Conservation (phyloP, 2,329 filamentous ascomycete genomes). For the Truncatella angustata region DNA sequence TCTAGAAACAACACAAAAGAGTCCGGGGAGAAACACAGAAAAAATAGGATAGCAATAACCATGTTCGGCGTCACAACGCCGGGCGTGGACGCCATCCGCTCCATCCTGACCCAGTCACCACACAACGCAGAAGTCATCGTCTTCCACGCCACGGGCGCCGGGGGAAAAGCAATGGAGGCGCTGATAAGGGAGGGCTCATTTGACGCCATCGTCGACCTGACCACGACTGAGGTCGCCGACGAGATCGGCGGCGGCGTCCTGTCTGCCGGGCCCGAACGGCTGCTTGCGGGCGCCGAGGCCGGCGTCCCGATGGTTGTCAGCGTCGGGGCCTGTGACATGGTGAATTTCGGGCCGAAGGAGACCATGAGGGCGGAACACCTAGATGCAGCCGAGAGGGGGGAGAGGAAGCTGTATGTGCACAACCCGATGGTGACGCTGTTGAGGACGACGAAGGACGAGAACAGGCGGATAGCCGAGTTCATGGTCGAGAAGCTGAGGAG, state of each 20-base stretch:
- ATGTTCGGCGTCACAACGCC: constrained; percentile 77
- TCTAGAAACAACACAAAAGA: too few species aligned
- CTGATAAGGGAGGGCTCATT: constrained; percentile 56
- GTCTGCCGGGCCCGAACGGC: constrained; percentile 53
- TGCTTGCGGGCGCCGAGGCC: constrained; percentile 54
- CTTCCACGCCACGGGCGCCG: constrained; percentile 69
- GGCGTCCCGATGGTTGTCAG: constrained; percentile 55
- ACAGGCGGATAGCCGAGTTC: constrained; percentile 49
- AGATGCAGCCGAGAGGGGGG: constrained; percentile 47
- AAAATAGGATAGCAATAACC: constrained; percentile 59
- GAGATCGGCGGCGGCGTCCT: constrained; percentile 62
- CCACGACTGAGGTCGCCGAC: constrained; percentile 68
- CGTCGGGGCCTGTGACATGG: constrained; percentile 57
- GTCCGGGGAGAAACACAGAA: constrained; percentile 19
- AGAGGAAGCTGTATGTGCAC: constrained; percentile 58
- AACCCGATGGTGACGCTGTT: constrained; percentile 67
- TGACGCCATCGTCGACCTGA: constrained; percentile 68
- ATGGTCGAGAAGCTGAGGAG: constrained; percentile 52
- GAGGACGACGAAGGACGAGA: constrained; percentile 60
- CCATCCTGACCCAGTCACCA: constrained; percentile 41
- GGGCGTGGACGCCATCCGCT: constrained; percentile 54
- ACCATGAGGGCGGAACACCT: constrained; percentile 36
- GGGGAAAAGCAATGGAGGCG: constrained; percentile 67
- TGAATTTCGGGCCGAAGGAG: constrained; percentile 58
- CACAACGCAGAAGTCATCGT: constrained; percentile 57